Evolutionary conservation across 352 stramenopile species (phyloP), one percentile per base, ranked within the genome.

Genomic region (Thalassiosira delicatula): DNA sequence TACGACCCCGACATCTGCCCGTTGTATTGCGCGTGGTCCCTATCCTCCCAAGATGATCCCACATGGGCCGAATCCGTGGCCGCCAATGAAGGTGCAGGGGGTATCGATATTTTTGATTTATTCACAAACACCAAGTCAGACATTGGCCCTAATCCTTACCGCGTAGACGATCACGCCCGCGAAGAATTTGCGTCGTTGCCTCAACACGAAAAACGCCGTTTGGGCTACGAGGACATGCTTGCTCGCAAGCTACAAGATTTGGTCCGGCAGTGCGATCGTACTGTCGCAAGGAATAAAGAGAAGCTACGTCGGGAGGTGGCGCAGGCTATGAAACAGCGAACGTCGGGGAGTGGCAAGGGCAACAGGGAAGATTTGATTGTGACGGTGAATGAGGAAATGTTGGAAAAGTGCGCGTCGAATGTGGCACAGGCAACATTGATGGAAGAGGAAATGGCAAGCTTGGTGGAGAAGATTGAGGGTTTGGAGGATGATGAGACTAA

Each of bases 41-140:
- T 85, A 14, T 74, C 54, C 37, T 81, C 73, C 42, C 63, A 70
- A 44, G 70, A 80, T 25, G 53, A 73, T 53, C 78, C 78, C 57
- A 81, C 70, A 12, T 85, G 78, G 78, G 70, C 70, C 5, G 78
- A 85, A 56, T 65, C 44, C 19, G 78, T 85, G 33, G 78, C 78
- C 5, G 77, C 68, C 54, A 84, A 84, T 23, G 77, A 84, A 49
- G 66, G 66, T 19, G 77, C 70, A 17, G 77, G 77, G 23, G 88
- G 88, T 0, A 83, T 93, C 3, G 88, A 94, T 67, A 78, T 93
- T 0, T 94, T 91, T 67, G 90, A 94, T 74, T 75, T 94, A 42
- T 94, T 94, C 75, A 87, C 88, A 12, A 94, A 94, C 71, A 94
- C 90, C 0, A 94, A 93, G 77, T 91, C 80, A 9, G 89, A 93